Base-by-base conservation (phyloP, 2,329 filamentous ascomycete genomes). In the Xylariomycetidae sp. region DNA sequence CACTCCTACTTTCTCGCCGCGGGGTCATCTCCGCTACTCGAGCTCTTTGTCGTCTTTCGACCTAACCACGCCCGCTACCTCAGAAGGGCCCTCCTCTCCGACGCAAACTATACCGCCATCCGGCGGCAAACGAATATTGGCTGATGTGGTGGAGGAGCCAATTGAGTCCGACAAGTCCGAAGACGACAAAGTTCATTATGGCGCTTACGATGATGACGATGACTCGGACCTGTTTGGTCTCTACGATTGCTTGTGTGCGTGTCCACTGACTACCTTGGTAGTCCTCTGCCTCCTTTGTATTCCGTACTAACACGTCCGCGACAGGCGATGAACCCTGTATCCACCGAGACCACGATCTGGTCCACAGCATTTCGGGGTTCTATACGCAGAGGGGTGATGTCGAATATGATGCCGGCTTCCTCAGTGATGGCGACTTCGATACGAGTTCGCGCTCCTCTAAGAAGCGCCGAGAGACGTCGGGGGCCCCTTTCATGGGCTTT, bases 71-170 rank as follows among this genome's bases (percentile, higher is more conserved):
- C 64, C 71, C 14, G 54, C 58, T 4, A 63, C 56, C 41, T 78
- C 78, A 38, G 77, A 80, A 46, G 62, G 62, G 52, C 62, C 60
- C 42, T 81, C 70, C 35, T 82, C 70, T 39, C 81, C 71, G 38
- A 72, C 64, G 31, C 69, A 66, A 38, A 62, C 63, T 25, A 31
- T 45, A 12, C 54, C 46, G 26, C 76, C 79, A 44, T 65, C 75
- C 0, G 69, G 71, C 0, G 69, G 71, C 49, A 86, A 86, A 61
- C 72, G 77, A 40, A 73, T 72, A 33, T 69, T 96, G 41, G 84
- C 87, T 12, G 85, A 92, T 50, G 84, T 96, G 14, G 77, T 88
- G 51, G 89, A 96, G 58, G 88, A 94, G 51, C 80, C 84, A 3
- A 63, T 80, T 26, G 84, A 89, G 56, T 74, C 73, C 34, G 84